These are phyloP conservation scores for Colletotrichum sp. DNA, from an alignment of 2,329 filamentous ascomycete species.

Conservation along the genomic window DNA sequence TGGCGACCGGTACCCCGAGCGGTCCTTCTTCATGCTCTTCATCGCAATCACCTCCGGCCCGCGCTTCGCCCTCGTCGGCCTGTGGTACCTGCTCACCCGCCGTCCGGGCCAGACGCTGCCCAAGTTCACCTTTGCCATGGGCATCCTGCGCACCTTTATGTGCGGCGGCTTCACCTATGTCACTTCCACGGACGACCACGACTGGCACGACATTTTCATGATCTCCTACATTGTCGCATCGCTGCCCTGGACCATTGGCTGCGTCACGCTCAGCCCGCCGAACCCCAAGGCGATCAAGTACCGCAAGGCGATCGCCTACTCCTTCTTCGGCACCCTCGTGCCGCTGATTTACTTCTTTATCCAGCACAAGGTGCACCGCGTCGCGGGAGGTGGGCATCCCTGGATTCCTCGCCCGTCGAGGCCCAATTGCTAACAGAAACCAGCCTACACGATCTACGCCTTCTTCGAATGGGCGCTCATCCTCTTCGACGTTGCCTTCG, in stretches of 20 bases:
- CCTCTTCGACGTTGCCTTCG: conserved; percentile 93
- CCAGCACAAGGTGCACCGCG: conserved; percentile 95
- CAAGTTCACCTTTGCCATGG: conserved; percentile 79
- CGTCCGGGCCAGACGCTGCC: conserved; percentile 77
- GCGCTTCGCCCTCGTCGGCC: conserved; percentile 85
- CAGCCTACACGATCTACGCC: conserved; percentile 95
- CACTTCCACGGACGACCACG: conserved; percentile 96
- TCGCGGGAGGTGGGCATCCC: conserved; percentile 79
- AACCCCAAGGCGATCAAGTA: conserved; percentile 86
- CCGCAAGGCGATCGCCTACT: conserved; percentile 80
- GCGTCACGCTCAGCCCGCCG: conserved; percentile 83
- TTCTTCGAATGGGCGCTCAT: conserved; percentile 98
- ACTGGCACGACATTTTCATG: conserved; percentile 99
- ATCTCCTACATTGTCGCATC: conserved; percentile 96
- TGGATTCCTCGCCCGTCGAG: not conserved
- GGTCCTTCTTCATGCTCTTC: conserved; percentile 96
- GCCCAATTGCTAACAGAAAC: conserved; percentile 10
- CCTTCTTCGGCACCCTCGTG: conserved; percentile 90
- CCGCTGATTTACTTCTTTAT: conserved; percentile 97
- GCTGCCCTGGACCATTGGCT: conserved; percentile 93
- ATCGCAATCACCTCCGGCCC: conserved; percentile 96
- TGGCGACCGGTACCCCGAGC: conserved; percentile 94
- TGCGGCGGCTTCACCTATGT: conserved; percentile 99
- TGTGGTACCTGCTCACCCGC: conserved; percentile 91
- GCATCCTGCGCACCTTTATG: conserved; percentile 86